Evolutionary conservation across 2,329 filamentous ascomycete genomes (phyloP).

Genomic region (Alternaria sp.): DNA sequence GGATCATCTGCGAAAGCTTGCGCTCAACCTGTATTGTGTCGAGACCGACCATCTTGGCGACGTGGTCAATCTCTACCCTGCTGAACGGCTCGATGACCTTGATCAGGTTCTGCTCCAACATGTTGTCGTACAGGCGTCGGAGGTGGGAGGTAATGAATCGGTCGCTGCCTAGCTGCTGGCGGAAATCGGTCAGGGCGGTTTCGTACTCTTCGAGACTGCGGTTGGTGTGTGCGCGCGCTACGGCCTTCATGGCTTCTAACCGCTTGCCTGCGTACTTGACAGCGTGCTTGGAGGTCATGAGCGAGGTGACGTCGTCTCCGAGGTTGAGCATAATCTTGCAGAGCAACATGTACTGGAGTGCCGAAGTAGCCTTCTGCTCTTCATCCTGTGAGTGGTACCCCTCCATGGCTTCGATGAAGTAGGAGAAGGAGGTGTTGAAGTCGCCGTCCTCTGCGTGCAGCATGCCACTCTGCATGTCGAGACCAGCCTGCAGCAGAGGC

Average conservation of each 20-base stretch:
- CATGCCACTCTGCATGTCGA: constrained; percentile 99
- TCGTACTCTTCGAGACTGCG: constrained; percentile 97
- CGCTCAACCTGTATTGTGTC: constrained; percentile 97
- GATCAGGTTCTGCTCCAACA: constrained; percentile 99
- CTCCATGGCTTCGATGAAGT: constrained; percentile 98
- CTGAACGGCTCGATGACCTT: constrained; percentile 99
- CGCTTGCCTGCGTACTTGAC: constrained; percentile 95
- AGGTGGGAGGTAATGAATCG: constrained; percentile 97
- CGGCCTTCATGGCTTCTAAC: constrained; percentile 98
- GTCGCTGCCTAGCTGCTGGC: constrained; percentile 92
- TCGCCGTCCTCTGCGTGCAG: constrained; percentile 98
- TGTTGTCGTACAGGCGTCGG: constrained; percentile 93
- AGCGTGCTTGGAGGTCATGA: constrained; percentile 95
- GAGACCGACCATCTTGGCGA: constrained; percentile 96
- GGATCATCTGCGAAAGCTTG: constrained; percentile 98
- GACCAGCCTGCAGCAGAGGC: constrained; percentile 88
- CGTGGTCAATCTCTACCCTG: constrained; percentile 93
- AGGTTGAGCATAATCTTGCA: constrained; percentile 99
- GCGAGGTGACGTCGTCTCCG: constrained; percentile 91
- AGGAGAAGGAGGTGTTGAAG: constrained; percentile 98
- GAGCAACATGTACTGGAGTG: constrained; percentile 98
- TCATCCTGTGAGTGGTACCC: constrained; percentile 96
- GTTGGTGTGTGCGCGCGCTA: constrained; percentile 93
- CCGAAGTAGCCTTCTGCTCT: constrained; percentile 86
- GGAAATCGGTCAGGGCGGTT: constrained; percentile 85